phyloP scores from a whole-genome alignment of 306 rosid genomes.

The Mimosa pudica region DNA sequence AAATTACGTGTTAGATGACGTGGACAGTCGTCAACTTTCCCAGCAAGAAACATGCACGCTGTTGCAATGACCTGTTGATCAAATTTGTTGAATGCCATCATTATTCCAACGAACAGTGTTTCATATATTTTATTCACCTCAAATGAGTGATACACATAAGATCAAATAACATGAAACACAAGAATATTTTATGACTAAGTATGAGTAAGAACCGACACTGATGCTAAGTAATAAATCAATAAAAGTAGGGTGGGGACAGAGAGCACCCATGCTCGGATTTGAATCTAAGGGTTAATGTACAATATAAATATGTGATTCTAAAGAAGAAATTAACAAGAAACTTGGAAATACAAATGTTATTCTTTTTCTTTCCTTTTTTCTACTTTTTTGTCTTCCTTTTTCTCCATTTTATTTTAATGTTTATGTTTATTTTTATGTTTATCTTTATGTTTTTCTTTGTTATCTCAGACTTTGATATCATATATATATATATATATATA shows the following conservation, averaged over 20 bases:
- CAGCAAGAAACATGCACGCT: conserved; percentile 95
- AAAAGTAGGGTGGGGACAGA: neutral
- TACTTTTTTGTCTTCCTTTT: no score
- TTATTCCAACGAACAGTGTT: conserved; percentile 13
- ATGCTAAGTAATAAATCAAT: neutral
- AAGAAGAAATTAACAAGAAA: no score
- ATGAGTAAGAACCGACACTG: conserved; percentile 22
- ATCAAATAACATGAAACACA: neutral
- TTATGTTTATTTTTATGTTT: no score
- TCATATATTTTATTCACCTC: neutral
- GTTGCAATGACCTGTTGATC: conserved; percentile 87
- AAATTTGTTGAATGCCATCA: conserved; percentile 33
- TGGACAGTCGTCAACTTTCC: conserved; percentile 99
- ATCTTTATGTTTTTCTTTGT: no score
- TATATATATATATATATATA: no score
- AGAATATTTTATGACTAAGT: conserved; percentile 6
- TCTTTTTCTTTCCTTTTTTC: no score
- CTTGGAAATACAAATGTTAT: no score
- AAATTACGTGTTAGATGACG: conserved; percentile 85
- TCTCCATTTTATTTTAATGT: no score
- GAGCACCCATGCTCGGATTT: neutral
- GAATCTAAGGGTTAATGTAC: no score
- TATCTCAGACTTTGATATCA: no score
- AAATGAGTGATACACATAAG: neutral
- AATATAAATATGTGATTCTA: no score